Evolutionary conservation across 495 filamentous ascomycete species (phyloP), one percentile per base, ranked within the genome.

Genomic region (Lasiosphaeris hirsuta): DNA sequence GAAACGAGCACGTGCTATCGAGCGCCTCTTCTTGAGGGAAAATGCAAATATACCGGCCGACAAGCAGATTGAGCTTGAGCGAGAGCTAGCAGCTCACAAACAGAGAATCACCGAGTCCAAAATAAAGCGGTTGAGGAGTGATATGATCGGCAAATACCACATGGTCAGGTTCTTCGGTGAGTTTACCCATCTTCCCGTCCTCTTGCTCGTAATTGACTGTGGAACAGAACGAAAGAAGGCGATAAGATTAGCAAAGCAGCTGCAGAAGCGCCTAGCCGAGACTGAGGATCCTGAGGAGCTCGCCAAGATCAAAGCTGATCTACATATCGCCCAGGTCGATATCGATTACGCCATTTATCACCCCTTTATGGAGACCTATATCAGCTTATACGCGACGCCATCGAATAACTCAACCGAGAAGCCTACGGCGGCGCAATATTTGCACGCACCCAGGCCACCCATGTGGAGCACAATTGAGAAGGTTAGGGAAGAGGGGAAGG

Each of bases 151-250:
- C 67, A 90, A 85, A 64, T 98, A 96, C 67, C 93, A 96, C 68
- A 96, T 94, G 83, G 88, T 97, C 19, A 79, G 94, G 47, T 98
- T 98, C 69, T 90, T 88, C 80, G 81, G 92, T 89, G 70, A 49
- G 79, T 66, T 11, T n/a, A 7, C 42, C 10, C 2, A 35, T 54
- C 2, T 62, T 39, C 58, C 45, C 18, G 11, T 8, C 43, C 45
- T 44, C 10, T 54, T 34, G 10, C 9, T 33, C 9, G 30, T 19
- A 1, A 38, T 50, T 60, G 8, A 11, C 14, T 19, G 9, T 43
- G 18, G 17, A 51, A 14, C 63, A 95, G 93, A 96, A 60, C 81
- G 90, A 35, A 89, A 96, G 72, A 95, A 93, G 66, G 92, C 91
- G 14, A 84, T 75, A 15, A 81, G 91, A 57, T 76, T 83, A 37